Percentiles rank a stretch among this genome's conserved stretches.
Conservation (phyloP, 306 rosid genomes). For the Vachellia pachyceras region DNA sequence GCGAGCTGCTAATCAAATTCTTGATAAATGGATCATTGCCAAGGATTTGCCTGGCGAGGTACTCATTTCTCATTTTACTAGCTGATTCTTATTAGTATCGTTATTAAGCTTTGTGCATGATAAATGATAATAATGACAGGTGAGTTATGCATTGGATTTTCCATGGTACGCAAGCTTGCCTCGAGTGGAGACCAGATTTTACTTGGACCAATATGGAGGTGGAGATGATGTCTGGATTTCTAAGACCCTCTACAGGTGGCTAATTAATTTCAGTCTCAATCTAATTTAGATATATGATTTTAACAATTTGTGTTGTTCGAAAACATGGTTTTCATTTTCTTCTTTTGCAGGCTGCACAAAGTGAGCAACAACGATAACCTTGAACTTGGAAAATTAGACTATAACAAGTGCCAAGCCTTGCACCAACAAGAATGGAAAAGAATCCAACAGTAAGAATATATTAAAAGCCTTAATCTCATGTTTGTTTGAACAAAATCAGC, state of each 20-base stretch:
- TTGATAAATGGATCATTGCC: constrained; percentile 70
- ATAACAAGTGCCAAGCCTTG: constrained; percentile 58
- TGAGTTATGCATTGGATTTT: constrained; percentile 59
- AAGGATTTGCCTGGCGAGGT: constrained; percentile 78
- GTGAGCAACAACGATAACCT: constrained; percentile 62
- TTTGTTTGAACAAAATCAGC: neutral
- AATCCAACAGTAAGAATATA: constrained; percentile 51
- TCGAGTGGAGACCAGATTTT: constrained; percentile 64
- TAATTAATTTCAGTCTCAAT: neutral
- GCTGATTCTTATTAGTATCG: no score
- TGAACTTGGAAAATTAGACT: constrained; percentile 68
- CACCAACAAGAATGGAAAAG: constrained; percentile 62
- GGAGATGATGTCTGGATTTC: constrained; percentile 70
- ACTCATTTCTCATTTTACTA: no score
- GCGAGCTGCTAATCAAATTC: constrained; percentile 49
- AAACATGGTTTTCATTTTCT: neutral
- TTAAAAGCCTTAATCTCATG: neutral
- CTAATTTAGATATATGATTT: neutral
- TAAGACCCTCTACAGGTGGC: constrained; percentile 67
- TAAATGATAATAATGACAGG: constrained; percentile 39
- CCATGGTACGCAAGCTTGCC: constrained; percentile 72
- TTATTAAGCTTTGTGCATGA: no score
- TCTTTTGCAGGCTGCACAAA: constrained; percentile 50
- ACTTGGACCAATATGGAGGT: constrained; percentile 65
- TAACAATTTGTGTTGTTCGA: neutral